Conservation (phyloP, 306 rosid genomes). For the Neltuma alba region DNA sequence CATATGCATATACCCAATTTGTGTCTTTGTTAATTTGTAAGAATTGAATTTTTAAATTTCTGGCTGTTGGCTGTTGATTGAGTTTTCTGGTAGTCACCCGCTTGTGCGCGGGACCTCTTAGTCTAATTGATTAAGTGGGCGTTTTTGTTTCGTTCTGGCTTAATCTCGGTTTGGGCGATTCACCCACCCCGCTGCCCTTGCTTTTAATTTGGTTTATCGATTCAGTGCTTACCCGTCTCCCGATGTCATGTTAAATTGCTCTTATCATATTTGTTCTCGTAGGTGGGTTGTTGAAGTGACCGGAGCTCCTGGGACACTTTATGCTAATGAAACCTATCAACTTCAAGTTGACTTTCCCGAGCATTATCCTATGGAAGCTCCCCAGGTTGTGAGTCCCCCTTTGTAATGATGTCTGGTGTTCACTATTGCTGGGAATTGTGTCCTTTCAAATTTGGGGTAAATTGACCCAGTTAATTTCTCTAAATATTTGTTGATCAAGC, state of each 20-base stretch:
- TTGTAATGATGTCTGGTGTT: not conserved
- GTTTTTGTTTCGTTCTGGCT: not conserved
- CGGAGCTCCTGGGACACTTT: conserved; percentile 97
- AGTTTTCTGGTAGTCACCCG: not conserved
- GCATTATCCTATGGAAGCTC: conserved; percentile 99
- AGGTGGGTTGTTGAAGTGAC: conserved; percentile 98
- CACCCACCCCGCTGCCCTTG: not conserved
- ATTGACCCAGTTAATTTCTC: too few relatives aligned
- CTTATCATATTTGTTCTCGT: conserved; percentile 27
- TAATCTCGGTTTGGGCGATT: not conserved
- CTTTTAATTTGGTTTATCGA: conserved; percentile 6
- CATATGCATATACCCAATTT: not conserved
- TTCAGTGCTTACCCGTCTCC: conserved; percentile 10
- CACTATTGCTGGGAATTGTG: not conserved
- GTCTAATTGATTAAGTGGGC: not conserved
- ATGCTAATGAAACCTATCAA: conserved; percentile 84
- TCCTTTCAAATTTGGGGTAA: not conserved
- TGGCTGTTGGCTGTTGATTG: not conserved
- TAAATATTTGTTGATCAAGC: too few relatives aligned
- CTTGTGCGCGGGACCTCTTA: not conserved
- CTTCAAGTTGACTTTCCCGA: conserved; percentile 99
- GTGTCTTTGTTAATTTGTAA: not conserved
- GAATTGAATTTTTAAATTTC: not conserved
- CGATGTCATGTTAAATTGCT: conserved; percentile 2
- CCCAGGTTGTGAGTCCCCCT: conserved; percentile 62